Conservation (phyloP, 129 eudicot genomes). For the Flaveria linearis region DNA sequence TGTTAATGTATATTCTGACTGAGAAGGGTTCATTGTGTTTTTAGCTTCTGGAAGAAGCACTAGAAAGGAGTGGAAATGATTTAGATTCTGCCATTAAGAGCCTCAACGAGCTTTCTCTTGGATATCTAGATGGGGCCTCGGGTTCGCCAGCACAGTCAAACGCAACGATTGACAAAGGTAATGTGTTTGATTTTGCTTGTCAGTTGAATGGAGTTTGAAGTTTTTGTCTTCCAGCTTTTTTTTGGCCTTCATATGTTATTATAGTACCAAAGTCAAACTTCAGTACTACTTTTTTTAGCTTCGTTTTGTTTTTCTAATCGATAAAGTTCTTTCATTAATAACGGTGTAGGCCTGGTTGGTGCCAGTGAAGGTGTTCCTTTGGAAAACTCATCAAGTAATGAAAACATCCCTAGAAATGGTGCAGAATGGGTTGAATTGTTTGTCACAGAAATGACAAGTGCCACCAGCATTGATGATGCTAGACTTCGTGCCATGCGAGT, state of each 20-base stretch:
- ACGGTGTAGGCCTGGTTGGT: slow-evolving; percentile 41
- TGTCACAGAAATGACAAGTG: slow-evolving; percentile 77
- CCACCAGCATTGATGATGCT: slow-evolving; percentile 87
- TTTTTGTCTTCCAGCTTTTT: not conserved
- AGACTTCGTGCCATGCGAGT: slow-evolving; percentile 76
- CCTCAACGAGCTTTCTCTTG: slow-evolving; percentile 64
- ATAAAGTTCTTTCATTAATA: not conserved
- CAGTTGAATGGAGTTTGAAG: not conserved
- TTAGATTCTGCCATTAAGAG: slow-evolving; percentile 68
- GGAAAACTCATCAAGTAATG: slow-evolving; percentile 39
- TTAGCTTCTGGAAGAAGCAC: slow-evolving; percentile 70
- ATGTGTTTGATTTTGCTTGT: not conserved
- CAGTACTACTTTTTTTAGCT: not conserved
- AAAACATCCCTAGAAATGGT: slow-evolving; percentile 56
- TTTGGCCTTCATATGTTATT: slow-evolving; percentile 14
- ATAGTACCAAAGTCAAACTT: not conserved
- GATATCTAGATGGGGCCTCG: slow-evolving; percentile 42
- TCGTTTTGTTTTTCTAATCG: not conserved
- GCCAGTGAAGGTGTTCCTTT: slow-evolving; percentile 36
- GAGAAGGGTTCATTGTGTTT: slow-evolving; percentile 3
- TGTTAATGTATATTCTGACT: not conserved
- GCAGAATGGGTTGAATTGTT: slow-evolving; percentile 86
- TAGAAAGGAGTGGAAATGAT: slow-evolving; percentile 68
- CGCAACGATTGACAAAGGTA: slow-evolving; percentile 51
- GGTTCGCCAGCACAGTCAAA: slow-evolving; percentile 38